Base-by-base conservation (phyloP, 345 rosid species). In the Salix suchowensis region DNA sequence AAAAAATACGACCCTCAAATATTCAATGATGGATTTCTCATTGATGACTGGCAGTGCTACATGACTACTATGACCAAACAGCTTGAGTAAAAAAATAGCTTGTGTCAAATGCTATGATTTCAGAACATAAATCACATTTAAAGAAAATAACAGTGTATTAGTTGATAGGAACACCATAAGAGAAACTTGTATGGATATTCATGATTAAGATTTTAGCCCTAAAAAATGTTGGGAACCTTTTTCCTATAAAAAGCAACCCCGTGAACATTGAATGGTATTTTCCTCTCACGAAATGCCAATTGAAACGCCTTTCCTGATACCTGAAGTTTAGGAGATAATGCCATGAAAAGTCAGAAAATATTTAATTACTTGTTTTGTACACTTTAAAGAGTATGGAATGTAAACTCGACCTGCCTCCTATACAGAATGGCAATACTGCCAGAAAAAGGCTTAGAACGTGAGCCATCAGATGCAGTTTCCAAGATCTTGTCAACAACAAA, bases 221-320 rank as follows among this genome's bases (percentile, higher is more conserved):
- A 42, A 36, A 48, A 78, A 36, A 74, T 65, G 42, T 30, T 19
- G 6, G 64, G 67, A 60, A 89, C 98, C 98, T 94, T 92, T 88
- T 92, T 94, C 86, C 98, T 87, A 78, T 94, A 94, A 81, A 92
- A 90, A 76, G 97, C 97, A 46, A 92, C 97, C 69, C 97, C 97
- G 78, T 94, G 98, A 84, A 88, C 76, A 50, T 94, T 94, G 80
- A 94, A 94, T 60, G 98, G 98, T 85, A 94, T 88, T 79, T 89
- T 94, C 82, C 98, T 90, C 75, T 90, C 89, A 21, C 97, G 97
- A 76, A 92, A 90, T 40, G 89, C 88, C 67, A 79, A 84, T 86
- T 94, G 98, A 76, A 94, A 91, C 65, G 85, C 78, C 87, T 88
- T 94, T 71, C 98, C 98, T 73, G 97, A 90, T 79, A 94, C 92